These are phyloP conservation scores for Crinitomyces ghanaensis DNA, from an alignment of 805 yeast genomes.

Conservation along the genomic window DNA sequence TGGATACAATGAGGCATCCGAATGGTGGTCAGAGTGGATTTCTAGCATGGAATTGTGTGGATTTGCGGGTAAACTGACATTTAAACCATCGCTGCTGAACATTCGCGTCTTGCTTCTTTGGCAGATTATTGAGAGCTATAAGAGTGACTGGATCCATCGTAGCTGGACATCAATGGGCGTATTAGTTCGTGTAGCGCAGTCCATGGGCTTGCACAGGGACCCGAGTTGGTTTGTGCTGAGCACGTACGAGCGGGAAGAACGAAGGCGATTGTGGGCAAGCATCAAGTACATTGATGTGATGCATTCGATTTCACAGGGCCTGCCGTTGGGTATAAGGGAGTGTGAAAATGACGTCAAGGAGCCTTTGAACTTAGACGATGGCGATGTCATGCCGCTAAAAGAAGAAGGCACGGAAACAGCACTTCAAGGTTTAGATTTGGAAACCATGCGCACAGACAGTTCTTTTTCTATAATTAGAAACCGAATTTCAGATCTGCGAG, in stretches of 20 bases:
- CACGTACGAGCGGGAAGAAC: slow-evolving; percentile 21
- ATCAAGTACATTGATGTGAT: slow-evolving; percentile 17
- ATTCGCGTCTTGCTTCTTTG: slow-evolving; percentile 22
- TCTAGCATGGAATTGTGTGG: slow-evolving; percentile 22
- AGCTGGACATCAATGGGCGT: slow-evolving; percentile 23
- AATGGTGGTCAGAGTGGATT: slow-evolving; percentile 20
- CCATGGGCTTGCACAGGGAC: slow-evolving; percentile 28
- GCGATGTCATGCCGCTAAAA: slow-evolving; percentile 17
- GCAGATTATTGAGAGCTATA: slow-evolving; percentile 19
- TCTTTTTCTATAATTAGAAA: slow-evolving; percentile 16
- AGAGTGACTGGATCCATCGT: slow-evolving; percentile 17
- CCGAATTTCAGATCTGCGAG: slow-evolving; percentile 6
- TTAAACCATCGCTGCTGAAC: slow-evolving; percentile 22
- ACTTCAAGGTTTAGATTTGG: too few relatives aligned
- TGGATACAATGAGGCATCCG: slow-evolving; percentile 13
- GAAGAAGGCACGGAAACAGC: too few relatives aligned
- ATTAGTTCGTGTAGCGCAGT: slow-evolving; percentile 22
- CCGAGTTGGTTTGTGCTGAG: slow-evolving; percentile 24
- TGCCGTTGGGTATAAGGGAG: slow-evolving; percentile 20
- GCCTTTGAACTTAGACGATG: slow-evolving; percentile 19
- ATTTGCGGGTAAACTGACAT: slow-evolving; percentile 20
- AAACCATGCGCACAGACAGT: slow-evolving; percentile 14
- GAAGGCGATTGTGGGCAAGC: slow-evolving; percentile 21
- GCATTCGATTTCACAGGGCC: slow-evolving; percentile 21
- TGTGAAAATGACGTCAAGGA: slow-evolving; percentile 20